A percentile compares a stretch with the other conserved stretches of the same genome.
Evolutionary conservation across 208 protist genomes (phyloP).

Genomic region (Leishmania tropica): DNA sequence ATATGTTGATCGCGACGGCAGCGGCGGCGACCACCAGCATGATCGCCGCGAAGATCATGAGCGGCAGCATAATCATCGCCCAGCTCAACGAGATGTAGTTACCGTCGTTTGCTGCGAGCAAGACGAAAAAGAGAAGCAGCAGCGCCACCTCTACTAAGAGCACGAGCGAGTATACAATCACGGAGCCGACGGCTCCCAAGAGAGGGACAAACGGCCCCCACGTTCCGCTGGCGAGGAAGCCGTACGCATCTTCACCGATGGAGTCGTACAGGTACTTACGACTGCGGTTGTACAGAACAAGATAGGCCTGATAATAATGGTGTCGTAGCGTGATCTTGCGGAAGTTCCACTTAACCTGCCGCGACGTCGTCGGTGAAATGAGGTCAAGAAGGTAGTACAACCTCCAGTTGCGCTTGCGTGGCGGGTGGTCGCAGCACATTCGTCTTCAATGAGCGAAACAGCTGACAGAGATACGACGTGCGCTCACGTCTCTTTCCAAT

Average conservation of each 20-base stretch:
- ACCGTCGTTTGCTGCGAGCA: constrained; percentile 60
- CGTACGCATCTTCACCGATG: constrained; percentile 79
- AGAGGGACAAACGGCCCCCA: constrained; percentile 83
- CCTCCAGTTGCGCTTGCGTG: constrained; percentile 70
- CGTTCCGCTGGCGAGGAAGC: constrained; percentile 82
- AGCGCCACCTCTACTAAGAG: constrained; percentile 58
- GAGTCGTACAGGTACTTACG: constrained; percentile 87
- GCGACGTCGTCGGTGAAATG: constrained; percentile 61
- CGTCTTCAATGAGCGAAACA: not conserved
- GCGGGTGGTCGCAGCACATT: constrained; percentile 41
- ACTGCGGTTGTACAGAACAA: constrained; percentile 73
- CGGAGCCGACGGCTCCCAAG: constrained; percentile 52
- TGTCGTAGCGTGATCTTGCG: constrained; percentile 86
- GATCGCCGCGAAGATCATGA: constrained; percentile 58
- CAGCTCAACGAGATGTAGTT: constrained; percentile 43
- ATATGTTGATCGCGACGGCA: constrained; percentile 61
- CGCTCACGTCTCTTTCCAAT: not conserved
- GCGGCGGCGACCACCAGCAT: constrained; percentile 50
- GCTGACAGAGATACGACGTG: not conserved
- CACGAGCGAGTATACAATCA: constrained; percentile 64
- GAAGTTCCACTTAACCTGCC: constrained; percentile 86
- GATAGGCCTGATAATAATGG: constrained; percentile 89
- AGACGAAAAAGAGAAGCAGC: constrained; percentile 72
- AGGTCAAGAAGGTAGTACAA: constrained; percentile 88
- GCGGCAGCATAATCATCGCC: constrained; percentile 48